These are phyloP conservation scores for Bolboschoenus planiculmis DNA, from an alignment of 176 grass and related monocot genomes.

Conservation along the genomic window DNA sequence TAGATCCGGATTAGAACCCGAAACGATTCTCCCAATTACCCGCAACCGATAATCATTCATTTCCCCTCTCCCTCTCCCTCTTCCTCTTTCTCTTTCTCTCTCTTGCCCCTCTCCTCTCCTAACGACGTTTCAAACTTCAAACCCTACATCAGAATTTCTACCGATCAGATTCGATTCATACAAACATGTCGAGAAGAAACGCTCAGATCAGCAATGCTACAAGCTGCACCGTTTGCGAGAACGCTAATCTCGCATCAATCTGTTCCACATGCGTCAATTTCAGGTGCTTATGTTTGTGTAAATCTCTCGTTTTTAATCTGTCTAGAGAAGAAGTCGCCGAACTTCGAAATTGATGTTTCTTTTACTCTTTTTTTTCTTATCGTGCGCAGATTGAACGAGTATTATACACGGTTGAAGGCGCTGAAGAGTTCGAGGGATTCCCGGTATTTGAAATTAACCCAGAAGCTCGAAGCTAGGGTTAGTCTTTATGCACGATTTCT, in stretches of 20 bases:
- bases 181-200: conserved; percentile 35
- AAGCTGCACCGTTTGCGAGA: conserved; percentile 74
- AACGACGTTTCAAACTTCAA: background rate
- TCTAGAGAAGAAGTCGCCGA: background rate
- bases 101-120: background rate
- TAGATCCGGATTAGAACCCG: background rate
- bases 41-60: conserved; percentile 4
- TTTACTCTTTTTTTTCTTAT: background rate
- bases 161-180: conserved; percentile 11
- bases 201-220: conserved; percentile 12
- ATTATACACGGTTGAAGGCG: conserved; percentile 40
- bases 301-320: background rate
- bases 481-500: background rate
- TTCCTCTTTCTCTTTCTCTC: background rate
- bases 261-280: conserved; percentile 73
- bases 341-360: background rate
- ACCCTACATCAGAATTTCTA: background rate
- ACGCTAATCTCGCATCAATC: conserved; percentile 70
- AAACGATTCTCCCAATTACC: background rate
- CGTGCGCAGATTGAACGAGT: conserved; percentile 48
- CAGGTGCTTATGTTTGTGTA: conserved; percentile 20
- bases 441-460: conserved; percentile 40
- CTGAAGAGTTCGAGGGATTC: conserved; percentile 54
- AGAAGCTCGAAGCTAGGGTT: conserved; percentile 62
- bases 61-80: background rate